Evolutionary conservation across 2,329 filamentous ascomycete genomes (phyloP), one percentile per base, ranked within the genome.

Genomic region (Fusarium globosum): DNA sequence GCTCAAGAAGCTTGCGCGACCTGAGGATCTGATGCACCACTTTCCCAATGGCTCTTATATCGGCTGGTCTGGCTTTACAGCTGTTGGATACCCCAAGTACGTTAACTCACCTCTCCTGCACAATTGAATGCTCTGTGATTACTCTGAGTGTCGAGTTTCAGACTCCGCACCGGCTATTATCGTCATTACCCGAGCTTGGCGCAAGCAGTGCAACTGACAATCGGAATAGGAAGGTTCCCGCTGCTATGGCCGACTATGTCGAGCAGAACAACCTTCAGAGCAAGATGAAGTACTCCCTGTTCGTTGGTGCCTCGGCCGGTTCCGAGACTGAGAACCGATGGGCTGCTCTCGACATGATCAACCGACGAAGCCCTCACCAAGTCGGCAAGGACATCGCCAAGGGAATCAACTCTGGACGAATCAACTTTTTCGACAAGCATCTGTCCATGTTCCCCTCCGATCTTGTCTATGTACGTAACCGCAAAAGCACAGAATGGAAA

Each of bases 401-500:
- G 86, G 94, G 94, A 15, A 97, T 97, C 84, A 97, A 97, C 82
- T 91, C 92, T 77, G 94, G 94, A 48, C 88, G 92, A 75, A 97
- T 97, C 84, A 91, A 96, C 72, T 97, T 97, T 84, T 97, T 97
- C 81, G 94, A 97, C 82, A 97, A 97, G 86, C 94, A 97, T 85
- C 82, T 97, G 80, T 95, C 92, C 83, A 97, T 97, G 94, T 97
- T 97, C 81, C 94, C 94, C 8, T 88, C 92, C 43, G 94, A 97
- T 80, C 86, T 97, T 73, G 92, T 96, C 81, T 96, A 96, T 81
- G 89, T 91, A 84, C 80, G 84, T 51, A 28, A 51, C 36, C 38
- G 48, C 51, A 30, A 30, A 56, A 43, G 52, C 21, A 16, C n/a
- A 46, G 2, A 36, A 52, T 35, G 48, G 53, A 65, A 63, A 65